Percentiles rank a stretch among this genome's conserved stretches.
phyloP scores from a whole-genome alignment of 108 stramenopile genomes.

The Pseudonitzschia pungens region DNA sequence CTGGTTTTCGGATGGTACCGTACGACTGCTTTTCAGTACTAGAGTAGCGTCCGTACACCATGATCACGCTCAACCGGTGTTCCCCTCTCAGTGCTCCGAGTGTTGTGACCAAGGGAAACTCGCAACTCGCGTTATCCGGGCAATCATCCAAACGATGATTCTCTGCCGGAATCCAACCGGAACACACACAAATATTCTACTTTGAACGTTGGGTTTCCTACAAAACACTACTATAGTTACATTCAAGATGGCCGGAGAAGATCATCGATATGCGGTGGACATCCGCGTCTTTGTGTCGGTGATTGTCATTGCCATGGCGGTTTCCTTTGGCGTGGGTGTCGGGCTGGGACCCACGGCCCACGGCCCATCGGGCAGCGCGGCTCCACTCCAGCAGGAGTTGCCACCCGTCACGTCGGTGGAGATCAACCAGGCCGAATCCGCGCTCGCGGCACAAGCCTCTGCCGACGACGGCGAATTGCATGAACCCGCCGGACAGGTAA shows the following conservation, averaged over 20 bases:
- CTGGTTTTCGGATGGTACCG: too few species aligned
- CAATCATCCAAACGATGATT: too few species aligned
- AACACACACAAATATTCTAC: too few species aligned
- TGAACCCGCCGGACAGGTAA: constrained; percentile 45
- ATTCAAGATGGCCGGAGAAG: constrained; percentile 9
- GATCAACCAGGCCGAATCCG: neutral
- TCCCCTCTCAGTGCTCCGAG: too few species aligned
- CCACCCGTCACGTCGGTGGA: constrained; percentile 27
- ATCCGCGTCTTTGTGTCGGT: constrained; percentile 71
- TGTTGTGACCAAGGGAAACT: too few species aligned
- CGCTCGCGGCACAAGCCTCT: constrained; percentile 10
- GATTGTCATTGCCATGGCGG: constrained; percentile 71
- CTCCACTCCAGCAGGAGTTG: neutral
- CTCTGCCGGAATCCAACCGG: too few species aligned
- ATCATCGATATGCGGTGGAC: constrained; percentile 51
- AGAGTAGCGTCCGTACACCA: too few species aligned
- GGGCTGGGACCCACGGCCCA: constrained; percentile 57
- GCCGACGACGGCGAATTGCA: constrained; percentile 22
- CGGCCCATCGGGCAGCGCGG: constrained; percentile 7
- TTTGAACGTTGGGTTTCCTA: too few species aligned
- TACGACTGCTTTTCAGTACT: too few species aligned
- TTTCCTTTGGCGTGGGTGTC: constrained; percentile 69
- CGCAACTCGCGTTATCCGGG: too few species aligned
- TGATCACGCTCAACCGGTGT: too few species aligned
- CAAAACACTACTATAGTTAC: too few species aligned